These are phyloP conservation scores for Peterozyma xylosa DNA, from an alignment of 805 yeast species.

Conservation along the genomic window DNA sequence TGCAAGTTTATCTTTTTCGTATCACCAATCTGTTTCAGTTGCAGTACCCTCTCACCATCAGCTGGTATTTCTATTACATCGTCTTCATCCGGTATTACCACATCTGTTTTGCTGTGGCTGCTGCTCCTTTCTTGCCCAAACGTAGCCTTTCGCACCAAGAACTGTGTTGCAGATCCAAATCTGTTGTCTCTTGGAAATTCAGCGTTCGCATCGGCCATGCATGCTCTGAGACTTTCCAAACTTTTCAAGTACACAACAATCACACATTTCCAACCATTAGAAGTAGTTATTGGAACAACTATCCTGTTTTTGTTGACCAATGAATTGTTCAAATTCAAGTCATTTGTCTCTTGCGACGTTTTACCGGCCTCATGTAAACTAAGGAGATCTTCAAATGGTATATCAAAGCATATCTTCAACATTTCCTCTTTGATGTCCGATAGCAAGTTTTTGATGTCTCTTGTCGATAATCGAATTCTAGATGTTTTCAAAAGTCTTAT, in stretches of 20 bases:
- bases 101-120: conserved; percentile 1
- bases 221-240: conserved; percentile 1
- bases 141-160: conserved; percentile 1
- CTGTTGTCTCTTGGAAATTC: not conserved
- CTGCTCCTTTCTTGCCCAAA: not conserved
- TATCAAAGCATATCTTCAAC: conserved; percentile 3
- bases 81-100: not conserved
- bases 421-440: conserved; percentile 1
- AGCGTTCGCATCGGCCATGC: not conserved
- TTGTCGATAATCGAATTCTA: conserved; percentile 5
- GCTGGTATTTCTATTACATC: not conserved
- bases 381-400: conserved; percentile 3
- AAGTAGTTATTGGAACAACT: conserved; percentile 1
- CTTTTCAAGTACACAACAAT: conserved; percentile 1
- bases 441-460: conserved; percentile 5
- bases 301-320: conserved; percentile 2
- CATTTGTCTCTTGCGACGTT: not conserved
- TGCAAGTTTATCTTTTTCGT: conserved; percentile 1
- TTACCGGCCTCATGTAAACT: not conserved
- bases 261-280: conserved; percentile 7
- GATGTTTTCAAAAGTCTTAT: conserved; percentile 4
- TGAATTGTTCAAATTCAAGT: conserved; percentile 5
- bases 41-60: not conserved
- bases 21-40: not conserved
- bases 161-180: conserved; percentile 5